These are phyloP conservation scores for Gnaphalium uliginosum DNA, from an alignment of 129 eudicot genomes.

Conservation along the genomic window DNA sequence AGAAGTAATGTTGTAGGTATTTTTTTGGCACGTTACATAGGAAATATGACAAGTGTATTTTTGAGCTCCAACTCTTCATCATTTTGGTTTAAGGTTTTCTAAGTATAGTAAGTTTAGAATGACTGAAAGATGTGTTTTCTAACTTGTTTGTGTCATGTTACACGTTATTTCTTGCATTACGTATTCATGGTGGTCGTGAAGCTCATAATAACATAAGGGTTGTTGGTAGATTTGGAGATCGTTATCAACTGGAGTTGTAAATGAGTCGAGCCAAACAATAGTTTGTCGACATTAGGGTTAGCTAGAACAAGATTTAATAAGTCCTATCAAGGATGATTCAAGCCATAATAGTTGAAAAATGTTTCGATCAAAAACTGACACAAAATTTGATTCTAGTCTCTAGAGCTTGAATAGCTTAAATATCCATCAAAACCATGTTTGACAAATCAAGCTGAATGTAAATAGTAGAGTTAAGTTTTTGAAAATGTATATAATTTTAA, in stretches of 20 bases:
- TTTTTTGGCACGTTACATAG: slow-evolving; percentile 25
- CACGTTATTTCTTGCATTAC: background rate
- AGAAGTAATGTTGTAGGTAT: slow-evolving; percentile 12
- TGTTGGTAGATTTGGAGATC: slow-evolving; percentile 16
- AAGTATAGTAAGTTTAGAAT: slow-evolving; percentile 20
- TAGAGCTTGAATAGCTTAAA: too few species aligned
- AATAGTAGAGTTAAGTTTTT: too few species aligned
- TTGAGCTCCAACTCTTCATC: slow-evolving; percentile 14
- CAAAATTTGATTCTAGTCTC: too few species aligned
- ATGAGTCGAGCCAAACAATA: background rate
- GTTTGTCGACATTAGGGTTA: background rate
- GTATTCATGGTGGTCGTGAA: slow-evolving; percentile 21
- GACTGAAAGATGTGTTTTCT: background rate
- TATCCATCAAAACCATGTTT: too few species aligned
- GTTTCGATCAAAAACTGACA: too few species aligned
- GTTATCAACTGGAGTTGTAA: background rate
- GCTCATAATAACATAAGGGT: background rate
- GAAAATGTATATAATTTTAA: too few species aligned
- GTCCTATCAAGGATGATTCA: background rate
- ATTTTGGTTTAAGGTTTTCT: slow-evolving; percentile 11
- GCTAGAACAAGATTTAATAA: background rate
- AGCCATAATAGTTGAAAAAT: too few species aligned
- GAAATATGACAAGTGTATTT: slow-evolving; percentile 28
- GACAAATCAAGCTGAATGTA: too few species aligned
- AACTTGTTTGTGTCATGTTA: background rate